phyloP scores from a whole-genome alignment of 768 basidiomycete genomes.

The Hericium coralloides region DNA sequence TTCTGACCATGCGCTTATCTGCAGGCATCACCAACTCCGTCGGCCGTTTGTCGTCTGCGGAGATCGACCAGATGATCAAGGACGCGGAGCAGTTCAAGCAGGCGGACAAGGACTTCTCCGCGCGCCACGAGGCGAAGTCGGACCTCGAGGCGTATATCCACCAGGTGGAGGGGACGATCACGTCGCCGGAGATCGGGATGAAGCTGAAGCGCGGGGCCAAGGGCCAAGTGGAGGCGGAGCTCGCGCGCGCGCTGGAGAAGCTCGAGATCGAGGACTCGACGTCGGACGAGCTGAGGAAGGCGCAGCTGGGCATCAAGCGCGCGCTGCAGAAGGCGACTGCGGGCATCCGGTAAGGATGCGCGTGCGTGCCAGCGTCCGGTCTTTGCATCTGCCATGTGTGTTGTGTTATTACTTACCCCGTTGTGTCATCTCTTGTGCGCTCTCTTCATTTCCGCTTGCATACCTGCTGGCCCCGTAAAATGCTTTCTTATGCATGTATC shows the following conservation, averaged over 20 bases:
- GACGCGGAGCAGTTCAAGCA: slow-evolving; percentile 97
- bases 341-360: slow-evolving; percentile 60
- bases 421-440: slow-evolving; percentile 4
- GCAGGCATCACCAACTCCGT: slow-evolving; percentile 97
- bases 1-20: neutral
- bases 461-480: neutral
- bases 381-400: slow-evolving; percentile 12
- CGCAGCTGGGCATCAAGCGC: slow-evolving; percentile 91
- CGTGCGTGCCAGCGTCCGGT: neutral
- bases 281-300: slow-evolving; percentile 92
- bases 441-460: neutral
- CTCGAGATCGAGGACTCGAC: slow-evolving; percentile 95
- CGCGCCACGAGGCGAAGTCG: slow-evolving; percentile 95
- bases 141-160: slow-evolving; percentile 98
- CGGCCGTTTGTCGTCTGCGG: slow-evolving; percentile 91
- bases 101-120: slow-evolving; percentile 96
- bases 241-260: slow-evolving; percentile 96
- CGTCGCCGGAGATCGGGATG: slow-evolving; percentile 93
- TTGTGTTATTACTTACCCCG: slow-evolving; percentile 10
- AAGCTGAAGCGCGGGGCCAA: slow-evolving; percentile 98
- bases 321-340: slow-evolving; percentile 97
- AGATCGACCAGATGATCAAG: slow-evolving; percentile 99
- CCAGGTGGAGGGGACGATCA: slow-evolving; percentile 94
- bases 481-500: slow-evolving; percentile 1
- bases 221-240: slow-evolving; percentile 90